Evolutionary conservation across 345 rosid genomes (phyloP).

Genomic region (Mallotus nudiflorus): DNA sequence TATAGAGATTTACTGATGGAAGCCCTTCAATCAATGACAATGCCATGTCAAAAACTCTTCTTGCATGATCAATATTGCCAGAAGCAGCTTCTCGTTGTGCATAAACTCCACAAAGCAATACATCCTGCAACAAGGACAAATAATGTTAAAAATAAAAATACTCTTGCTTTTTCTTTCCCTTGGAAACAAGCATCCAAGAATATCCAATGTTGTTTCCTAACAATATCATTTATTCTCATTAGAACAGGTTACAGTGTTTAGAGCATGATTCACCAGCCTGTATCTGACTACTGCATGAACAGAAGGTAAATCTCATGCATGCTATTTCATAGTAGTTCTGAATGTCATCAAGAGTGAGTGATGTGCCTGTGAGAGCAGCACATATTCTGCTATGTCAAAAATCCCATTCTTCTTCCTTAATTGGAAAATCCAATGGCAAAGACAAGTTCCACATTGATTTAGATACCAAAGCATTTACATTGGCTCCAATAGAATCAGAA

Average conservation of each 20-base stretch:
- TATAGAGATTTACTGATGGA: slow-evolving; percentile 47
- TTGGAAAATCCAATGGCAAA: background rate
- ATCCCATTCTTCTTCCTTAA: background rate
- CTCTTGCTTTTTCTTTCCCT: background rate
- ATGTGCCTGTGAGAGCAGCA: background rate
- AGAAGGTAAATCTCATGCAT: background rate
- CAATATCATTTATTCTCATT: background rate
- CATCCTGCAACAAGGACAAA: slow-evolving; percentile 53
- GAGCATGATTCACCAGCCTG: background rate
- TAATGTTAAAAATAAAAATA: background rate
- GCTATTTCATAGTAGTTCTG: background rate
- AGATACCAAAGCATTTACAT: too few relatives aligned
- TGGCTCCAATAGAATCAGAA: too few relatives aligned
- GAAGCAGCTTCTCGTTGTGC: slow-evolving; percentile 84
- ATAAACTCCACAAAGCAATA: slow-evolving; percentile 93
- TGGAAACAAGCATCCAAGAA: background rate
- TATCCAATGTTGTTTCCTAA: background rate
- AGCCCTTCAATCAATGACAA: slow-evolving; percentile 76
- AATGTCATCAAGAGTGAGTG: background rate
- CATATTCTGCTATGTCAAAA: background rate
- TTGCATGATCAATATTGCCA: slow-evolving; percentile 84
- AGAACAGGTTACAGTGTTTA: background rate
- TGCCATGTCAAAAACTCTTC: slow-evolving; percentile 95
- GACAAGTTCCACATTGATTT: too few relatives aligned
- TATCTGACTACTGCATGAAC: background rate